phyloP scores from a whole-genome alignment of 2,329 filamentous ascomycete species.

The Lecanicillium sp. region DNA sequence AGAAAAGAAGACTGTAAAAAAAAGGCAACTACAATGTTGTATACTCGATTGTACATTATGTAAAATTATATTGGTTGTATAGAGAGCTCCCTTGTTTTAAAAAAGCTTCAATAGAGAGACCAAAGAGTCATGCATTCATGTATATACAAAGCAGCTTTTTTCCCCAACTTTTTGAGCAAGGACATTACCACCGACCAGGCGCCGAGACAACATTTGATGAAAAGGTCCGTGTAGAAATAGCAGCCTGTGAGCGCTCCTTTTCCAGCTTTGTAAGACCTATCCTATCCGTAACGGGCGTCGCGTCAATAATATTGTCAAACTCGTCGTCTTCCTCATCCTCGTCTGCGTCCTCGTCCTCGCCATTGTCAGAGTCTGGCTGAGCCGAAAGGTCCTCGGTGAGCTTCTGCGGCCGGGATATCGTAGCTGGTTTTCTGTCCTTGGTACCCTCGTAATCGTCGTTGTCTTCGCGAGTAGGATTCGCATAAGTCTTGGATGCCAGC shows the following conservation, averaged over 20 bases:
- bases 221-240: slow-evolving; percentile 41
- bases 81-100: too few species aligned
- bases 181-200: slow-evolving; percentile 25
- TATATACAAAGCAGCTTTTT: too few species aligned
- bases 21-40: slow-evolving; percentile 3
- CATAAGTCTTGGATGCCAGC: slow-evolving; percentile 84
- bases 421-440: slow-evolving; percentile 39
- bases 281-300: slow-evolving; percentile 80
- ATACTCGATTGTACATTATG: not conserved
- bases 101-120: too few species aligned
- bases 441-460: slow-evolving; percentile 41
- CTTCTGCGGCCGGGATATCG: slow-evolving; percentile 50
- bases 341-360: slow-evolving; percentile 35
- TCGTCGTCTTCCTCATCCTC: slow-evolving; percentile 59
- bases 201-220: slow-evolving; percentile 40
- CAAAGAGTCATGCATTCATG: not conserved
- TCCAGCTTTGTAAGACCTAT: slow-evolving; percentile 56
- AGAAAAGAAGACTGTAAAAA: slow-evolving; percentile 53
- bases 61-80: not conserved
- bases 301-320: slow-evolving; percentile 89
- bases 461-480: slow-evolving; percentile 30
- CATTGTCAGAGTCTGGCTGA: slow-evolving; percentile 65
- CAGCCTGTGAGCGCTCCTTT: slow-evolving; percentile 42
- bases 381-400: slow-evolving; percentile 55
- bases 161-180: too few species aligned